Evolutionary conservation across 768 basidiomycete genomes (phyloP), one percentile per base, ranked within the genome.

Genomic region (Suillus hirtellus): DNA sequence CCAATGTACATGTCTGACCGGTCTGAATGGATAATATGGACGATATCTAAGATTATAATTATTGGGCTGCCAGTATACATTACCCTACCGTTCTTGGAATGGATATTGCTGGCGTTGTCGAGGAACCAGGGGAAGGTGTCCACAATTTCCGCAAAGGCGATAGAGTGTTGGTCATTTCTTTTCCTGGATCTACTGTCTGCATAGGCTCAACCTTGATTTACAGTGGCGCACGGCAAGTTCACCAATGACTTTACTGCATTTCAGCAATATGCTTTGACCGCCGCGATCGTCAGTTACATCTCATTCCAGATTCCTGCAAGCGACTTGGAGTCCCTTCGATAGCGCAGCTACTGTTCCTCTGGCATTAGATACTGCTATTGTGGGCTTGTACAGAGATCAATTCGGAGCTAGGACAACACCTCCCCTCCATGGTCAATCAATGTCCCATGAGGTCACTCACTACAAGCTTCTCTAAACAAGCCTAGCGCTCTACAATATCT

Each of bases 401-500:
- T 65, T 76, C 19, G 82, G 82, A 7, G 71, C 78, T 1, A 78
- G 75, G 17, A 69, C 84, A 14, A 68, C 69, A 7, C 71, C 79
- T 4, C 79, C 9, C 31, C n/a, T n/a, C n/a, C 24, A 27, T 27
- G 27, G 31, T 31, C 31, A 38, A 21, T 54, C 12, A 21, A 54
- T 54, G 21, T 38, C 21, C 21, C 35, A 9, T 55, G 54, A 27
- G 27, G 27, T 27, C 27, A 27, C 27, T 27, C 27, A 27, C 27
- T 27, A 27, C 27, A 27, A 90, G 70, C 54, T 76, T 78, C 66
- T 75, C 71, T 66, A 89, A 91, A 61, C 82, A 84, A 49, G 70
- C 69, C 24, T 81, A 31, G 31, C 31, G 31, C 31, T 31, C 80
- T 1, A 93, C 83, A 55, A 87, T 82, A 12, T 88, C 86, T 24